Evolutionary conservation across 2,329 filamentous ascomycete species (phyloP), one percentile per base, ranked within the genome.

Genomic region (Talaromyces sp.): DNA sequence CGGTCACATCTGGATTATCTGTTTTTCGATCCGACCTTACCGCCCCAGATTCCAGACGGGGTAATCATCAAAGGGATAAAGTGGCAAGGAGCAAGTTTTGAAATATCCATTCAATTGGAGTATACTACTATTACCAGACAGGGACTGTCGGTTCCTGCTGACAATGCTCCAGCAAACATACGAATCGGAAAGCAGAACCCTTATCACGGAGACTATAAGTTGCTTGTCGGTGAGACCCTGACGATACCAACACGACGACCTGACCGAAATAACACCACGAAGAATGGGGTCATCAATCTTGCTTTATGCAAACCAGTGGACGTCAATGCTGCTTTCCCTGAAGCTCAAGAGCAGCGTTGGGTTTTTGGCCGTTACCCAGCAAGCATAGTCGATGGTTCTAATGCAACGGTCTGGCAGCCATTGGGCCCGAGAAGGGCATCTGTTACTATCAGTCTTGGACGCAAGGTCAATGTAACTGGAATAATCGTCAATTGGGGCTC

Each of bases 341-440:
- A 25, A 19, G 13, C 17, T 31, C 19, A 36, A 6, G 54, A 60
- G 15, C 36, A 59, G 19, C 22, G 53, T 27, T 67, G 65, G 65
- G 61, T 58, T 29, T 67, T 64, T 67, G 61, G 65, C 6, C 31
- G 56, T 10, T 67, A 67, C 53, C 65, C 65, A 7, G 22, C 40
- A 36, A 61, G 65, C 22, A n/a, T 45, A 13, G 65, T 67, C 6
- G 65, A 67, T 27, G 65, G 65, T 3, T 67, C 65, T 1, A 64
- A 67, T 34, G 65, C 65, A 13, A 67, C 65, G 17, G 29, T 64
- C 29, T 67, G 65, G 65, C 65, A 67, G 61, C 63, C 63, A 5
- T 38, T 43, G 40, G 40, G 36, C 17, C 61, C 65, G 2, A 36
- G 6, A 51, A 25, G 19, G 15, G 61, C 65, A 36, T 64, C 65